Percentiles rank a stretch among this genome's conserved stretches.
These are phyloP conservation scores for Aurantiochytrium sp. DNA, from an alignment of 108 stramenopile genomes.

Conservation along the genomic window DNA sequence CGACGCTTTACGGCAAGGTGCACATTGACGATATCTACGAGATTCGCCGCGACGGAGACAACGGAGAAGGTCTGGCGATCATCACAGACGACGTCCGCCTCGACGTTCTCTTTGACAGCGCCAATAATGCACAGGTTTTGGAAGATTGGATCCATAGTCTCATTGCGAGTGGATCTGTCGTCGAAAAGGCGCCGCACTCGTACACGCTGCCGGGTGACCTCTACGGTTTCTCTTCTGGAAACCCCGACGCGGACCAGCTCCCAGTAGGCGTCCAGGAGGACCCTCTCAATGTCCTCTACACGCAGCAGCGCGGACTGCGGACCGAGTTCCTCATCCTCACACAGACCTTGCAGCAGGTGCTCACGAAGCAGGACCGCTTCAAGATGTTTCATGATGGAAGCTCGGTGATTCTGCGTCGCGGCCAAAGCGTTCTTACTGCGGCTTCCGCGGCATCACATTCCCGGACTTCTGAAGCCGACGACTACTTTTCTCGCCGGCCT, in stretches of 20 bases:
- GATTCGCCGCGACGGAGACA: background rate
- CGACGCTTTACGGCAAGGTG: background rate
- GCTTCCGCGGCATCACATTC: background rate
- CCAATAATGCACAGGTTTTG: background rate
- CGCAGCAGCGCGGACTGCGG: background rate
- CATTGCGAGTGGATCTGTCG: background rate
- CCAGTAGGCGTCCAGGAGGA: background rate
- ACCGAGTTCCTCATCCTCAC: background rate
- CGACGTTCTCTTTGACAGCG: background rate
- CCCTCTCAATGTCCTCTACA: background rate
- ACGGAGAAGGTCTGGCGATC: background rate
- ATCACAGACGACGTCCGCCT: slow-evolving; percentile 6
- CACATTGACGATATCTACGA: slow-evolving; percentile 9
- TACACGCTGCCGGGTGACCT: slow-evolving; percentile 7
- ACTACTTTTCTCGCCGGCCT: background rate
- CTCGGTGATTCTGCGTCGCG: background rate
- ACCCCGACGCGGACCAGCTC: background rate
- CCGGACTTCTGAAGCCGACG: background rate
- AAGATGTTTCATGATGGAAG: background rate
- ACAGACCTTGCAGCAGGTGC: background rate
- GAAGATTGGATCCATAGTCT: background rate
- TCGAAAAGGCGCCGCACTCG: slow-evolving; percentile 14
- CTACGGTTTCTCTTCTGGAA: background rate
- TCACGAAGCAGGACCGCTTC: slow-evolving; percentile 1
- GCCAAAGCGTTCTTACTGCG: background rate